Percentiles rank a stretch among this genome's conserved stretches.
Conservation (phyloP, 169 alveolate genomes). For the Amoebophrya sp. region DNA sequence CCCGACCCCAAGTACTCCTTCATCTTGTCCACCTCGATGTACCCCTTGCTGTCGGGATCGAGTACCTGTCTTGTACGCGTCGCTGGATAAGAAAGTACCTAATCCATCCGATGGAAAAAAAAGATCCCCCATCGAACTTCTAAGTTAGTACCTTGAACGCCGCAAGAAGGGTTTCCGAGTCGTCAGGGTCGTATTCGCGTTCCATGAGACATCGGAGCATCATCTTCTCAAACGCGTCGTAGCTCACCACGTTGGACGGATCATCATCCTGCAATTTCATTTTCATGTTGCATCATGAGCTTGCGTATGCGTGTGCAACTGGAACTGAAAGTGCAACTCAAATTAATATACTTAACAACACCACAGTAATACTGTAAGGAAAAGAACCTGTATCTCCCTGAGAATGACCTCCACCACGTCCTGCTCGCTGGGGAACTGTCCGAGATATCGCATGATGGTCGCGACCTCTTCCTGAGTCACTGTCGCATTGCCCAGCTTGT, state of each 20-base stretch:
- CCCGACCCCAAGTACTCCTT: constrained; percentile 37
- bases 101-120: no score
- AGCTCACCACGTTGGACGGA: constrained; percentile 47
- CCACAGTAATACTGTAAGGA: no score
- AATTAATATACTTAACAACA: background rate
- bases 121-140: no score
- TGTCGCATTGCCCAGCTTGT: constrained; percentile 5
- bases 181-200: constrained; percentile 58
- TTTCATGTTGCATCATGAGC: no score
- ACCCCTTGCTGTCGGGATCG: constrained; percentile 60
- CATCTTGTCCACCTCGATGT: constrained; percentile 49
- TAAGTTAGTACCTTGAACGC: constrained; percentile 56
- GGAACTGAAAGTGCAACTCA: background rate
- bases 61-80: no score
- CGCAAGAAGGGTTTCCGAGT: constrained; percentile 54
- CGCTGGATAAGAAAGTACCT: no score
- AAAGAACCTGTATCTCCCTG: constrained; percentile 39
- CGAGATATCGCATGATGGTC: constrained; percentile 56
- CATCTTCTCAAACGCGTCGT: constrained; percentile 53
- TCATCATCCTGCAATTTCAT: constrained; percentile 61
- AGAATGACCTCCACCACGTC: constrained; percentile 51
- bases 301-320: background rate
- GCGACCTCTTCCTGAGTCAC: constrained; percentile 42
- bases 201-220: constrained; percentile 48
- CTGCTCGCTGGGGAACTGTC: constrained; percentile 60